Evolutionary conservation across 73 alveolate species (phyloP).

Genomic region (Paramecium octaurelia): DNA sequence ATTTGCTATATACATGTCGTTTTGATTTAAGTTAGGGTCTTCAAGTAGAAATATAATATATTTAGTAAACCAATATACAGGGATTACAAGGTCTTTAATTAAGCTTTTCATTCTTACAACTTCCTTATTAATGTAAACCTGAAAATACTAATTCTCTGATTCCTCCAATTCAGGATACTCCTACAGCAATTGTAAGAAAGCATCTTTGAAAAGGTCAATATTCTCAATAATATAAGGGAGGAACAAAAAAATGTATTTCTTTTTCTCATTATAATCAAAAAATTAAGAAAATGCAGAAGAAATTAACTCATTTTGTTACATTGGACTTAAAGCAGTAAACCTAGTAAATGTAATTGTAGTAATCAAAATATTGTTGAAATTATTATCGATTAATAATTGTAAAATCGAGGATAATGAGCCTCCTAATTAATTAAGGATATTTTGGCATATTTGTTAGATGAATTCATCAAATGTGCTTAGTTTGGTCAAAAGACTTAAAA

Average conservation of each 20-base stretch:
- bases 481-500: neutral
- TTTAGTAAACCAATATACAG: neutral
- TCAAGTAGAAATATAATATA: neutral
- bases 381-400: neutral
- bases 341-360: neutral
- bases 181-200: neutral
- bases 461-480: neutral
- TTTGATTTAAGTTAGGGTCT: neutral
- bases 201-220: neutral
- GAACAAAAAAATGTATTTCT: neutral
- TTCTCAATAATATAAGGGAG: neutral
- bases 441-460: neutral
- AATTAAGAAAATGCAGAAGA: neutral
- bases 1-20: neutral
- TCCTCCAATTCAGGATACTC: neutral
- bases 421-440: neutral
- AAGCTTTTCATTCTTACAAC: neutral
- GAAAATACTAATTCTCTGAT: neutral
- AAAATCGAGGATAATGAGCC: neutral
- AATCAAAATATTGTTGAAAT: neutral
- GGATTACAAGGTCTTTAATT: neutral
- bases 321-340: neutral
- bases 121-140: neutral
- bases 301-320: neutral
- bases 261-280: neutral